Evolutionary conservation across 306 rosid genomes (phyloP), one percentile per base, ranked within the genome.

Genomic region (Bauhinia variegata): DNA sequence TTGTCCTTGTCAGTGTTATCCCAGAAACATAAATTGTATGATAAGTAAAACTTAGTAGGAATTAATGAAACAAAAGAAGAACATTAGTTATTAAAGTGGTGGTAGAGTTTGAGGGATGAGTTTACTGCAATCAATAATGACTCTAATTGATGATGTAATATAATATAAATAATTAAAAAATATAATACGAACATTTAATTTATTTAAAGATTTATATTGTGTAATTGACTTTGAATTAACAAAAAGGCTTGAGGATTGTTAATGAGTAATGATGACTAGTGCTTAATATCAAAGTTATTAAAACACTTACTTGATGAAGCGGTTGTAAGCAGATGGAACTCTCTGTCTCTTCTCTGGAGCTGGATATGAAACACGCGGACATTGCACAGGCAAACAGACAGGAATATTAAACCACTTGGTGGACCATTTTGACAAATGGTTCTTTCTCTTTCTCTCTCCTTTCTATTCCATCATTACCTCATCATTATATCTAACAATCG

Each of bases 301-400:
- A 11, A 80, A 1, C 2, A 73, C 96, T 84, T 80, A 92, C 98
- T 92, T 92, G 82, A 92, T 92, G 92, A 92, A 92, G 78, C 98
- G 96, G 62, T 92, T 92, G 89, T 92, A 92, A 43, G 98, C 98
- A 86, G 98, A 92, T 77, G 98, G 98, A 58, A 92, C 96, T 81
- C 98, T 84, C 84, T 92, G 98, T 79, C 96, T 87, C 87, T 92
- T 92, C 77, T 92, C 98, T 72, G 98, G 96, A 70, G 98, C 98
- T 92, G 96, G 74, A 73, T 76, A 76, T 41, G 62, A 62, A 79
- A 79, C 71, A 79, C 81, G 54, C 60, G 43, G 60, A 73, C 65
- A 82, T 73, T 63, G 47, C 50, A 64, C 59, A 74, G 55, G 59
- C 74, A 80, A 72, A 68, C 55, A 68, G 70, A 84, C 75, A 71